Conservation (phyloP, 306 rosid genomes). For the Ormosia semicastrata region DNA sequence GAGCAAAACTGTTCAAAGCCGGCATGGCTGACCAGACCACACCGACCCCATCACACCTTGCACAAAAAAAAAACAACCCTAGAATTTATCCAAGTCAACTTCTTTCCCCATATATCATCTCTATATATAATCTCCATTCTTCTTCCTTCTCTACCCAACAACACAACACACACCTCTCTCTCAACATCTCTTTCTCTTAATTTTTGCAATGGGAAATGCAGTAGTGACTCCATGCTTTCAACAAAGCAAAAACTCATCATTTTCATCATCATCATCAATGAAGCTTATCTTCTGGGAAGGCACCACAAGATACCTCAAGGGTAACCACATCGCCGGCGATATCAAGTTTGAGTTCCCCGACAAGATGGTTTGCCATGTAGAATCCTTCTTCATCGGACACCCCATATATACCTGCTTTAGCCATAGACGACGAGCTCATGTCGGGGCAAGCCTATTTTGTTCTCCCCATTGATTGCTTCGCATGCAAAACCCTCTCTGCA, state of each 20-base stretch:
- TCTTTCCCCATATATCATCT: not conserved
- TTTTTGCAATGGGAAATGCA: conserved; percentile 51
- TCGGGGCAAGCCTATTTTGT: conserved; percentile 67
- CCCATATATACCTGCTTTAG: conserved; percentile 52
- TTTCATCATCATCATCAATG: not conserved
- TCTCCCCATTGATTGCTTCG: conserved; percentile 55
- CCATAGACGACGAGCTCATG: conserved; percentile 53
- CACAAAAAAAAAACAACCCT: conserved; percentile 9
- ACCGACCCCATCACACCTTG: conserved; percentile 44
- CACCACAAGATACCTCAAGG: conserved; percentile 35
- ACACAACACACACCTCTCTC: not conserved
- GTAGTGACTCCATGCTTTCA: conserved; percentile 46
- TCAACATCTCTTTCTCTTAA: not conserved
- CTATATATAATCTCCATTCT: conserved; percentile 8
- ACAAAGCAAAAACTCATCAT: not conserved
- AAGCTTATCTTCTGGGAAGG: conserved; percentile 61
- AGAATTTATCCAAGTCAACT: conserved; percentile 64
- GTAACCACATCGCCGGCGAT: conserved; percentile 63
- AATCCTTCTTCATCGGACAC: conserved; percentile 79
- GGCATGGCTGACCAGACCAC: conserved; percentile 74
- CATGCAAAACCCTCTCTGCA: conserved; percentile 39
- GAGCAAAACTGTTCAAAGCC: conserved; percentile 57
- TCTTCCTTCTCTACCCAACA: not conserved
- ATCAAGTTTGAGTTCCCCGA: conserved; percentile 72
- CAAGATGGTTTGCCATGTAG: conserved; percentile 65